Base-by-base conservation (phyloP, 139 green algal genomes). In the Tetradesmus lagerheimii region DNA sequence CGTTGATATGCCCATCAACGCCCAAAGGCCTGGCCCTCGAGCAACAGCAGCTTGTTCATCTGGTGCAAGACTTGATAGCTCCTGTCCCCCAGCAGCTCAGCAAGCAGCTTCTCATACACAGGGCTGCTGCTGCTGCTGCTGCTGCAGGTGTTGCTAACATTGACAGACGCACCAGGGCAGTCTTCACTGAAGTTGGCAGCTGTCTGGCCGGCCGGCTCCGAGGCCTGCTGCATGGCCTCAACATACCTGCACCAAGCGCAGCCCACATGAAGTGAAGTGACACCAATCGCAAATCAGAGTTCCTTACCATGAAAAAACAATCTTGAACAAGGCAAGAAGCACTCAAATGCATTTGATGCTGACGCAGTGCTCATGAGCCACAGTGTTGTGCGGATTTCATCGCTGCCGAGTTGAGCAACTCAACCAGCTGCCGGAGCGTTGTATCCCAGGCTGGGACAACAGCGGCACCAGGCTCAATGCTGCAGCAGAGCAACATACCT, bases 41-140 rank as follows among this genome's bases (percentile, higher is more conserved):
- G 62, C 83, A 88, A 34, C 64, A 88, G 29, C 18, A 88, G 38
- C 47, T 88, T 88, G 64, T 88, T 43, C 38, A 88, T 88, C 11
- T 39, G 34, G 34, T 88, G 83, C 25, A 80, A 27, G 23, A 88
- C 18, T 37, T 80, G 64, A 15, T 50, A 31, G 27, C 74, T 79
- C 27, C 64, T 74, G 41, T 57, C 37, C 11, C 64, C 83, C 27
- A 88, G 38, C 64, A 80, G 38, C 83, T 88, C 64, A 79, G 41
- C 41, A 43, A 88, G 62, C 83, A 80, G 62, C 62, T 80, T 23
- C 38, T 80, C 83, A 41, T 88, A 79, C 23, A 35, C 35, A n/a
- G 27, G 29, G n/a, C 25, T 6, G 23, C 34, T n/a, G 31, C 64
- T 47, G 27, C 62, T 6, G 79, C 62, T 16, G 18, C 15, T 37